A percentile compares a stretch with the other conserved stretches of the same genome.
Evolutionary conservation across 306 rosid species (phyloP).

Genomic region (Cicer chorassanicum): DNA sequence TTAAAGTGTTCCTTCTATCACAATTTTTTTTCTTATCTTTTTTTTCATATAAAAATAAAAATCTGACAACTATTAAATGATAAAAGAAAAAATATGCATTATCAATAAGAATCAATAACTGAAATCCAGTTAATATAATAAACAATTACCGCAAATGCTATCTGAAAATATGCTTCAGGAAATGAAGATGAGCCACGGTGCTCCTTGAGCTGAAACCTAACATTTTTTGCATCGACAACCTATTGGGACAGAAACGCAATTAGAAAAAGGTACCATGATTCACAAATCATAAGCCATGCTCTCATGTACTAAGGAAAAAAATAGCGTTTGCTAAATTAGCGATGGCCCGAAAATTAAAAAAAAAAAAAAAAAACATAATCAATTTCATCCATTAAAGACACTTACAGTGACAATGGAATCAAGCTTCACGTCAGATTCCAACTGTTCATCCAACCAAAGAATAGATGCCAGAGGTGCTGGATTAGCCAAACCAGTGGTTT

Average conservation of each 20-base stretch:
- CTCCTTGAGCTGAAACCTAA: constrained; percentile 75
- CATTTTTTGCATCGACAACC: constrained; percentile 94
- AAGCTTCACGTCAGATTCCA: constrained; percentile 81
- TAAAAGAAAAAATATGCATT: not conserved
- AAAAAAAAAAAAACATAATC: not conserved
- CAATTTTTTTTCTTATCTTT: not conserved
- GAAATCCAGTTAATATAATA: constrained; percentile 21
- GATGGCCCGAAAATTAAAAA: not conserved
- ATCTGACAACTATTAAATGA: constrained; percentile 6
- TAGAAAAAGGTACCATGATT: constrained; percentile 25
- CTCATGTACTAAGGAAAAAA: constrained; percentile 26
- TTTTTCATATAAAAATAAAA: not conserved
- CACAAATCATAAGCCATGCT: constrained; percentile 10
- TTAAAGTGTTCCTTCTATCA: not conserved
- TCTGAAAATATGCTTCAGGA: constrained; percentile 86
- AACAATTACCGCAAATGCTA: constrained; percentile 86
- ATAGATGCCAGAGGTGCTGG: constrained; percentile 97
- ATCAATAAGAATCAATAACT: constrained; percentile 2
- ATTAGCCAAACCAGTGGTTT: constrained; percentile 98
- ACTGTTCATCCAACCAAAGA: constrained; percentile 96
- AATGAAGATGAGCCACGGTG: constrained; percentile 70
- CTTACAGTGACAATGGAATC: constrained; percentile 93
- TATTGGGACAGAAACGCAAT: constrained; percentile 46
- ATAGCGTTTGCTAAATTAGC: not conserved
- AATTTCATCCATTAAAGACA: constrained; percentile 22